Evolutionary conservation across 2,329 filamentous ascomycete species (phyloP).

Genomic region (Magnaporthiopsis poae): DNA sequence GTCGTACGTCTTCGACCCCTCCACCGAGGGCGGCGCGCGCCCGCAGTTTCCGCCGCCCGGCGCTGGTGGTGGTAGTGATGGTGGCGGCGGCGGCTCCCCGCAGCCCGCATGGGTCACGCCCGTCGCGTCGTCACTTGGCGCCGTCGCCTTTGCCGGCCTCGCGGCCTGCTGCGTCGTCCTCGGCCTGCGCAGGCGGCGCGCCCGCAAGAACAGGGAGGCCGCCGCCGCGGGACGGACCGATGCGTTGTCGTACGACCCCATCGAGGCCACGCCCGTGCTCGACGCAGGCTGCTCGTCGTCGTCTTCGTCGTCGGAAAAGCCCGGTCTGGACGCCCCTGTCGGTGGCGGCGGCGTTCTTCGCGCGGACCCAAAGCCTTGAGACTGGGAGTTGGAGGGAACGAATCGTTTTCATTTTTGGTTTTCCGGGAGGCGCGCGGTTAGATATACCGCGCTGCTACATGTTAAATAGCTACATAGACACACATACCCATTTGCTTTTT

Average conservation of each 20-base stretch:
- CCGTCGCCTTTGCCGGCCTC: background rate
- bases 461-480: background rate
- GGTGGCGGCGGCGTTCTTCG: background rate
- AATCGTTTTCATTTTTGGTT: background rate
- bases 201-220: background rate
- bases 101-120: background rate
- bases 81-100: background rate
- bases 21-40: background rate
- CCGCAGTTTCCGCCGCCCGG: background rate
- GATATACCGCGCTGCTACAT: background rate
- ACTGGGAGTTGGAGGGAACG: background rate
- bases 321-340: background rate
- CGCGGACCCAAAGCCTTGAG: background rate
- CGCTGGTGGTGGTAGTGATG: too few species aligned
- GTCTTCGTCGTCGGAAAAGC: background rate
- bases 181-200: conserved; percentile 1
- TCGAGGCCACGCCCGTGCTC: background rate
- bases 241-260: too few species aligned
- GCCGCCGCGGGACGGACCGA: background rate
- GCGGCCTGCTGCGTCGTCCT: background rate
- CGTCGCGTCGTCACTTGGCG: background rate
- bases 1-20: background rate
- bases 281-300: background rate
- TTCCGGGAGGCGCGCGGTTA: background rate
- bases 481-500: background rate